Evolutionary conservation across 441 rosid species (phyloP).

Genomic region (Pelargonium cotyledonis): DNA sequence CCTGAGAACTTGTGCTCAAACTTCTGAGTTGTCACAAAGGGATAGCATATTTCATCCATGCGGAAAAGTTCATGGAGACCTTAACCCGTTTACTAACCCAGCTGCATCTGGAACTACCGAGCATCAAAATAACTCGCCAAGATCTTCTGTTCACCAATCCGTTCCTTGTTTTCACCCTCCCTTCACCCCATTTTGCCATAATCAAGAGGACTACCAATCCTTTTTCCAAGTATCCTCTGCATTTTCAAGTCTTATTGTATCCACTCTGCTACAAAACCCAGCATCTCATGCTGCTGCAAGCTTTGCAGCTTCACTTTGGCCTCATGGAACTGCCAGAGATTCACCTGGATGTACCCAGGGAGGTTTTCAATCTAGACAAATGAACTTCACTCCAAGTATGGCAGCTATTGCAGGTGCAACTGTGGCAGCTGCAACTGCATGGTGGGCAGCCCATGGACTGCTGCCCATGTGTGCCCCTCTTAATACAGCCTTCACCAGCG

Average conservation of each 20-base stretch:
- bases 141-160: constrained; percentile 37
- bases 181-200: constrained; percentile 35
- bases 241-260: constrained; percentile 72
- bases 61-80: constrained; percentile 42
- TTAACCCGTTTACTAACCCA: constrained; percentile 40
- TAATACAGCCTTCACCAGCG: constrained; percentile 47
- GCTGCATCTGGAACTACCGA: constrained; percentile 55
- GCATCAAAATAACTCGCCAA: constrained; percentile 33
- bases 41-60: constrained; percentile 45
- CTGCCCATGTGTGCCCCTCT: constrained; percentile 72
- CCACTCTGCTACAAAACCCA: constrained; percentile 81
- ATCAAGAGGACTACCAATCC: constrained; percentile 62
- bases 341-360: constrained; percentile 46
- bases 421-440: constrained; percentile 92
- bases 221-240: constrained; percentile 68
- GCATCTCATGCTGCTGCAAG: constrained; percentile 89
- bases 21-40: constrained; percentile 45
- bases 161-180: constrained; percentile 52
- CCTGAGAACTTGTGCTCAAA: constrained; percentile 36
- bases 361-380: constrained; percentile 35
- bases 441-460: constrained; percentile 97
- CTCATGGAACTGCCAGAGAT: constrained; percentile 51
- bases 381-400: constrained; percentile 54
- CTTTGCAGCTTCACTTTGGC: constrained; percentile 79
- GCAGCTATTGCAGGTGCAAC: constrained; percentile 82